Evolutionary conservation across 202 grass and related monocot genomes (phyloP), one percentile per base, ranked within the genome.

Genomic region (Panicum virgatum): DNA sequence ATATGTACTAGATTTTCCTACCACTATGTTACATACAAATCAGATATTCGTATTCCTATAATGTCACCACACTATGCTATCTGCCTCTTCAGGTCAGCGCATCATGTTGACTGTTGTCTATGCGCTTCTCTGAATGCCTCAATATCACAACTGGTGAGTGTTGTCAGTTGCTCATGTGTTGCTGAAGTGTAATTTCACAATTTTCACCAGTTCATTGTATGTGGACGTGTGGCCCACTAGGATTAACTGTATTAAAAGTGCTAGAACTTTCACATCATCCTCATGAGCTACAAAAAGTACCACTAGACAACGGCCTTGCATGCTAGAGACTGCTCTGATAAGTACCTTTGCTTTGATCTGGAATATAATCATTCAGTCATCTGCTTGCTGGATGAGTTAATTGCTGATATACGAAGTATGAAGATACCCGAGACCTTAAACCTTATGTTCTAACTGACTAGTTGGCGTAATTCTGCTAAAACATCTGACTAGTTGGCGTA

Each of bases 321-420:
- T 74, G 67, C 32, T 66, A 82, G 27, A 44, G 59, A 83, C 52
- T 68, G 46, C 52, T 36, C 12, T 69, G 76, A 62, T 44, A 74
- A 79, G 67, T 65, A 82, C 68, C 18, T 74, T 64, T 69, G 56
- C 30, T 64, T 48, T 74, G 61, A 40, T 56, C 43, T 34, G 29
- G 0, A 57, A 20, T 51, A 60, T 59, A 76, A 85, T 85, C 66
- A 45, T 74, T 48, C 72, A 14, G 30, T 43, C 57, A 81, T 64
- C 78, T 51, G 25, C 59, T 86, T 79, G 14, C 29, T 85, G 73
- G 29, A 53, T 45, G 73, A 50, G 59, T 78, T 66, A 15, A 77
- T 18, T 85, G 57, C 59, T 78, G 78, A 82, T 72, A 77, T 69
- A 44, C 67, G 82, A 85, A 85, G 78, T 89, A 72, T 77, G 83